Percentiles rank a stretch among this genome's conserved stretches.
Evolutionary conservation across 2,329 filamentous ascomycete species (phyloP).

Genomic region (Aureobasidium zeae): DNA sequence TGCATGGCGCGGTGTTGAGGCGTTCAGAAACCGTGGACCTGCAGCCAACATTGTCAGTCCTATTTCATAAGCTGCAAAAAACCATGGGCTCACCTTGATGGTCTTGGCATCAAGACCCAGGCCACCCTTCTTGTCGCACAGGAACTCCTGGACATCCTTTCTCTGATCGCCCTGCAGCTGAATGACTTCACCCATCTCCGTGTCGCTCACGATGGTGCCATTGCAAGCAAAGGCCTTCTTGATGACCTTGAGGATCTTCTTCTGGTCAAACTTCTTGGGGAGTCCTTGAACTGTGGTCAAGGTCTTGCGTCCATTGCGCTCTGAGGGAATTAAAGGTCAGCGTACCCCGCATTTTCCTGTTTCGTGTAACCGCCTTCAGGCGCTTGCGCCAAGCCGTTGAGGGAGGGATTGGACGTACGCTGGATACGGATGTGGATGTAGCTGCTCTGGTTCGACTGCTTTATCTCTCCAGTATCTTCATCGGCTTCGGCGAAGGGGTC

Average conservation of each 20-base stretch:
- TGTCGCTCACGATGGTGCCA: constrained; percentile 96
- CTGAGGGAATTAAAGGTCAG: constrained; percentile 47
- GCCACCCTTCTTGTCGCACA: constrained; percentile 90
- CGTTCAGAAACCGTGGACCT: constrained; percentile 56
- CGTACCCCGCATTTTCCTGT: constrained; percentile 16
- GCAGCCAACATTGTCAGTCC: neutral
- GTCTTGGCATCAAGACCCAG: constrained; percentile 90
- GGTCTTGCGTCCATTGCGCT: constrained; percentile 99
- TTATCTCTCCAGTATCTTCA: constrained; percentile 94
- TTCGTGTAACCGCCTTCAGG: neutral
- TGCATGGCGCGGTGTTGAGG: constrained; percentile 29
- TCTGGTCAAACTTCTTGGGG: constrained; percentile 97
- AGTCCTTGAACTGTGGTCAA: constrained; percentile 99
- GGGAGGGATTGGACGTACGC: constrained; percentile 54
- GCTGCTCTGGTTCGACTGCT: constrained; percentile 77
- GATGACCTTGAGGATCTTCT: constrained; percentile 99
- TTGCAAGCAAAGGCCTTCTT: constrained; percentile 99
- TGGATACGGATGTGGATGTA: constrained; percentile 99
- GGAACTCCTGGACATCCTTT: constrained; percentile 96
- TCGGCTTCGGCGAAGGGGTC: constrained; percentile 99
- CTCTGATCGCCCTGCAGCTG: constrained; percentile 99
- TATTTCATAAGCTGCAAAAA: neutral
- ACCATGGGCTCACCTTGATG: constrained; percentile 78
- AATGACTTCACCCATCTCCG: constrained; percentile 98
- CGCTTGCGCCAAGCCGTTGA: constrained; percentile 1